Evolutionary conservation across 257 asterid genomes (phyloP), one percentile per base, ranked within the genome.

Genomic region (Fraxinus quadrangulata): DNA sequence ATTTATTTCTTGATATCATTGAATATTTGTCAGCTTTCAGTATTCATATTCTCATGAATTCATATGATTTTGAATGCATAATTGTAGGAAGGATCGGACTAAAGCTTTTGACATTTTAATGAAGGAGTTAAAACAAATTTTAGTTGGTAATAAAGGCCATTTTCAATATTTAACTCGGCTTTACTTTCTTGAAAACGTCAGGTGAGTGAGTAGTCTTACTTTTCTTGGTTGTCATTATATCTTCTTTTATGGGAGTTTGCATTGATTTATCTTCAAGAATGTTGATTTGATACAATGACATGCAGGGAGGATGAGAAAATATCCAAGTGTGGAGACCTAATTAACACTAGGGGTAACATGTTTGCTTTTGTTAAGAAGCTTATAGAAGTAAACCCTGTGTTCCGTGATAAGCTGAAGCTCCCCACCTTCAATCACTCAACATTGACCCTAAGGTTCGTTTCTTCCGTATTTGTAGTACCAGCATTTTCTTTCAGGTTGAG

Each of bases 91-190:
- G 16, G 97, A 94, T 72, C 90, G 96, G 76, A 69, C 94, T 75
- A 91, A 89, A 85, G 99, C 92, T 40, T 97, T 91, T 75, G 97
- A 94, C 45, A 91, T 92, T 76, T 97, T 94, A 39, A 93, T 89
- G n/a, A 94, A 91, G 88, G 97, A 94, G 88, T 94, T 94, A 80
- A 94, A 91, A 87, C 97, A 90, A 73, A 92, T 92, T 86, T 79
- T 96, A 34, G 88, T 97, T 80, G 91, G 86, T 76, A 92, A 94
- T 76, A 96, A 92, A 81, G 97, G 91, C 37, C 97, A 91, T 66
- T 94, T 91, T 78, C 91, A 94, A 85, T 97, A 94, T 94, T 92
- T 94, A 65, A 92, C 97, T 56, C 97, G 88, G 88, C 90, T 94
- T 82, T 81, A 91, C 87, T 90, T 97, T 24, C 82, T 94, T 78